Conservation (phyloP, 495 filamentous ascomycete genomes). For the Chaetomidium leptoderma region DNA sequence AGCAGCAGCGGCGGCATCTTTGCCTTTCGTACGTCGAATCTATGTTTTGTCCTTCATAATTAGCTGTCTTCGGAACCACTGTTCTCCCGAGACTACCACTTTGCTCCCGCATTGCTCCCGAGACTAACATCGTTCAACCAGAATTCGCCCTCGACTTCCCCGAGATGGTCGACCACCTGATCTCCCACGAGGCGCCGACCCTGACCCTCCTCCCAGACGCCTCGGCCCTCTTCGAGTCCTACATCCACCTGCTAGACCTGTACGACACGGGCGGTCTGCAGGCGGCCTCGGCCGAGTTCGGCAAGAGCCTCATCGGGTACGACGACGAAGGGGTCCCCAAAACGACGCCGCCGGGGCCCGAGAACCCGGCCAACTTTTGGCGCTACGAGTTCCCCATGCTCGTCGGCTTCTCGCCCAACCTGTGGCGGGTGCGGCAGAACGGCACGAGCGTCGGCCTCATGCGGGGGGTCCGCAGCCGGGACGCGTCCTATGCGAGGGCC, state of each 20-base stretch:
- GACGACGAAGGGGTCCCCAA: constrained; percentile 20
- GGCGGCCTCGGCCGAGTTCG: constrained; percentile 9
- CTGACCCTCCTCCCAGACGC: constrained; percentile 23
- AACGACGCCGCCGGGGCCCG: constrained; percentile 4
- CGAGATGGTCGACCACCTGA: constrained; percentile 21
- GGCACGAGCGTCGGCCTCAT: too few relatives aligned
- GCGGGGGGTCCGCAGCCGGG: too few relatives aligned
- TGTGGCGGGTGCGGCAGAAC: too few relatives aligned
- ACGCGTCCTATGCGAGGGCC: too few relatives aligned
- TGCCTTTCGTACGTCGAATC: too few relatives aligned
- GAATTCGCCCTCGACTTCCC: constrained; percentile 32
- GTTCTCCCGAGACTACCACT: too few relatives aligned
- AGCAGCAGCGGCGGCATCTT: constrained; percentile 31
- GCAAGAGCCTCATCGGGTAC: constrained; percentile 18
- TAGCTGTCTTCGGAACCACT: too few relatives aligned
- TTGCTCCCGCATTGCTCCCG: too few relatives aligned
- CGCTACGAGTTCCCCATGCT: too few relatives aligned
- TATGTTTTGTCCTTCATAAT: too few relatives aligned
- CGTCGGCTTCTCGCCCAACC: too few relatives aligned
- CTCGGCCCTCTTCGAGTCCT: constrained; percentile 16
- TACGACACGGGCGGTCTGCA: constrained; percentile 19
- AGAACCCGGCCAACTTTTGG: constrained; percentile 24
- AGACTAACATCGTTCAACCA: too few relatives aligned
- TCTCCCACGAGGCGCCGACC: constrained; percentile 28
- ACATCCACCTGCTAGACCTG: constrained; percentile 16